Evolutionary conservation across 306 rosid genomes (phyloP), one percentile per base, ranked within the genome.

Genomic region (Senna tora): DNA sequence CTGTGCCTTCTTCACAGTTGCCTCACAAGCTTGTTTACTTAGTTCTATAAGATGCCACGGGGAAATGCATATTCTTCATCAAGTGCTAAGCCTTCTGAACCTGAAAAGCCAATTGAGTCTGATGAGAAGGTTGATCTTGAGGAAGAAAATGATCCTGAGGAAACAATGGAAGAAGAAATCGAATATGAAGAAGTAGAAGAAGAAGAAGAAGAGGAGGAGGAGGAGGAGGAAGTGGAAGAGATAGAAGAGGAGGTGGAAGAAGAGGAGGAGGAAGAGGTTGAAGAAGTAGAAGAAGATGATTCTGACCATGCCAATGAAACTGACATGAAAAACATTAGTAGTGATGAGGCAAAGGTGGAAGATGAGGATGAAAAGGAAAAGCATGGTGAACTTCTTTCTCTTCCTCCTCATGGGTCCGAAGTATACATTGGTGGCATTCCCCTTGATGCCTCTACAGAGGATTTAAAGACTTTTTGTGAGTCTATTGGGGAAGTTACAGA

Each of bases 381-480:
- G 58, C 91, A 88, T 65, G 95, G 83, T 1, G 95, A 86, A 74
- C 96, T 94, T 83, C 99, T 91, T 69, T 75, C 97, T 80, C 90
- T 94, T 80, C 99, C 99, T 79, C 96, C 99, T 55, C 99, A 94
- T 74, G 94, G 94, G 57, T 94, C 97, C 66, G 99, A 94, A 89
- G 97, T 91, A 58, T 94, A 94, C 80, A 64, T 94, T 55, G 99
- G 99, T 52, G 91, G 97, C 75, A 85, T 94, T 86, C 92, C 97
- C 59, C 84, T 71, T 62, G 89, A 87, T 85, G 86, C 84, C 41
- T 80, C 85, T 28, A 73, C 72, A 69, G 96, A 89, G 60, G 92
- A 91, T 71, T 86, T 94, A 77, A 91, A 82, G 82, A 75, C 42
- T 49, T 86, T 91, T 71, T 94, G 97, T 74, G 88, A 76, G 75